A percentile compares a stretch with the other conserved stretches of the same genome.
These are phyloP conservation scores for Emergomyces pasteurianus DNA, from an alignment of 2,329 filamentous ascomycete species.

Conservation along the genomic window DNA sequence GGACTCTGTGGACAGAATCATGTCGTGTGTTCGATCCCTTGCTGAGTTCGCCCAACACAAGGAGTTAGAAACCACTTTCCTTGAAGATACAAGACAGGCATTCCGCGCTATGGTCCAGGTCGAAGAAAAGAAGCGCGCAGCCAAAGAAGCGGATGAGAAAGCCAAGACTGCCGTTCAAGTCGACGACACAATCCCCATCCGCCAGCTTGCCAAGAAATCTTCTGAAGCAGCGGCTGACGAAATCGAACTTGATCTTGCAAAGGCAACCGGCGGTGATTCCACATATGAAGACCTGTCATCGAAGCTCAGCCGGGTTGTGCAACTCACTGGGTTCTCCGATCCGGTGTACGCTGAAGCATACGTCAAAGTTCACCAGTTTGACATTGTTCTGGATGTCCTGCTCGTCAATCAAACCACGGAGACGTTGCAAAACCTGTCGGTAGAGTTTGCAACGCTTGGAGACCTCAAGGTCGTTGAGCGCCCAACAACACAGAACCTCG, in stretches of 20 bases:
- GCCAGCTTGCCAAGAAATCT: constrained; percentile 88
- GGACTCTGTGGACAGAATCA: constrained; percentile 95
- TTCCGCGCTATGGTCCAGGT: constrained; percentile 96
- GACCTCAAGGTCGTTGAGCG: constrained; percentile 97
- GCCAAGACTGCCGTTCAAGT: constrained; percentile 91
- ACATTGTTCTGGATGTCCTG: constrained; percentile 92
- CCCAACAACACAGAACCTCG: constrained; percentile 90
- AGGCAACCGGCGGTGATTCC: constrained; percentile 82
- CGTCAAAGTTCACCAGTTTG: constrained; percentile 96
- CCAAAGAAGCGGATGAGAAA: constrained; percentile 83
- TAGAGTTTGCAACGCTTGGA: constrained; percentile 96
- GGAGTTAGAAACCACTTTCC: constrained; percentile 81
- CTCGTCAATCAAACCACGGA: constrained; percentile 96
- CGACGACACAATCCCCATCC: constrained; percentile 85
- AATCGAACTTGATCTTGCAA: constrained; percentile 80
- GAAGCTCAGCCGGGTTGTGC: constrained; percentile 90
- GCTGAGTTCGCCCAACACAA: constrained; percentile 83
- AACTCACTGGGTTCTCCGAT: constrained; percentile 95
- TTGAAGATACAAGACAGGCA: constrained; percentile 88
- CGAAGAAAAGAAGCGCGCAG: constrained; percentile 95
- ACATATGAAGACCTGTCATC: constrained; percentile 76
- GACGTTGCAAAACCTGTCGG: constrained; percentile 89
- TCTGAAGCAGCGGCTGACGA: constrained; percentile 69
- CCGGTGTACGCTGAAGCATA: constrained; percentile 98
- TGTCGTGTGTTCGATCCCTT: constrained; percentile 89